Evolutionary conservation across 2,329 filamentous ascomycete species (phyloP).

Genomic region (Myriosclerotinia duriaeana): DNA sequence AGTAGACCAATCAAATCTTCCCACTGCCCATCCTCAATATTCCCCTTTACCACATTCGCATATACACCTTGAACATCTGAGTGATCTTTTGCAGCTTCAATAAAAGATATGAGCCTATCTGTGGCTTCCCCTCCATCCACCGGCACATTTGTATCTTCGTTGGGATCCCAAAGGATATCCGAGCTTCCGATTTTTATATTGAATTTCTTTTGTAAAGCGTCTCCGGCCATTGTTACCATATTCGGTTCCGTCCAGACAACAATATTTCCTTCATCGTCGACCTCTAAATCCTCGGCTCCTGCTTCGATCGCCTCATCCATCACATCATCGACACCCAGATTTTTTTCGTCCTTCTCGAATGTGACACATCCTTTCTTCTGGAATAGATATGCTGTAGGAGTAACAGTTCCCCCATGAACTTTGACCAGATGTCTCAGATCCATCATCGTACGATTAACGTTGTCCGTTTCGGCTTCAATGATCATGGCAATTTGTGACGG

Average conservation of each 20-base stretch:
- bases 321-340: constrained; percentile 61
- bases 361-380: constrained; percentile 73
- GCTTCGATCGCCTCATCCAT: constrained; percentile 82
- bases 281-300: constrained; percentile 72
- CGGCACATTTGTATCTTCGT: constrained; percentile 71
- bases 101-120: constrained; percentile 58
- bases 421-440: constrained; percentile 73
- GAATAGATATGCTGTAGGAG: constrained; percentile 82
- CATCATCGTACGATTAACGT: constrained; percentile 68
- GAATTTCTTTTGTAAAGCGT: constrained; percentile 61
- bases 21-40: constrained; percentile 55
- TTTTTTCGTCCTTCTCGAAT: constrained; percentile 59
- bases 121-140: constrained; percentile 58
- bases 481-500: constrained; percentile 71
- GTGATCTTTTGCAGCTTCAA: constrained; percentile 62
- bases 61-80: constrained; percentile 77
- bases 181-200: constrained; percentile 68
- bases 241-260: constrained; percentile 69
- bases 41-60: constrained; percentile 61
- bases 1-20: constrained; percentile 53
- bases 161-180: constrained; percentile 83
- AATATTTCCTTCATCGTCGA: constrained; percentile 66
- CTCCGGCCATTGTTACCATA: constrained; percentile 62
- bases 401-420: constrained; percentile 65
- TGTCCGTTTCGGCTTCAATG: constrained; percentile 83